A percentile compares a stretch with the other conserved stretches of the same genome.
Conservation (phyloP, 768 basidiomycete genomes). For the Phanerodontia chrysosporium region DNA sequence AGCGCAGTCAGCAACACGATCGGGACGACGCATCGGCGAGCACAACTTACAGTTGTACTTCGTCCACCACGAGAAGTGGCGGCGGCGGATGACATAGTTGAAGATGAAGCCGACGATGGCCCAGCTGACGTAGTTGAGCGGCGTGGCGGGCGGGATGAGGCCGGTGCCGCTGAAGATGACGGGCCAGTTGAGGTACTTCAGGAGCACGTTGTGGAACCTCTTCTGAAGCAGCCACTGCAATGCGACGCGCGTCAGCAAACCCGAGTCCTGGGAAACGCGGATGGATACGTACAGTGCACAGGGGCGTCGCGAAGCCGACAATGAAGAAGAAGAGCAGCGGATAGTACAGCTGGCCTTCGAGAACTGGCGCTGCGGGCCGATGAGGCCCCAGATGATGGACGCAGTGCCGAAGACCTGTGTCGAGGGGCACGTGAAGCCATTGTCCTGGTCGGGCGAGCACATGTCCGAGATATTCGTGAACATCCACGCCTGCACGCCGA, state of each 20-base stretch:
- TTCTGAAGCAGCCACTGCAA: slow-evolving; percentile 30
- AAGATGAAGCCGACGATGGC: slow-evolving; percentile 74
- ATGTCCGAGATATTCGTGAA: slow-evolving; percentile 63
- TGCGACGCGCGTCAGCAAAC: background rate
- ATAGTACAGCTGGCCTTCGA: slow-evolving; percentile 56
- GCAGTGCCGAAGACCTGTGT: slow-evolving; percentile 78
- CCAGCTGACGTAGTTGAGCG: slow-evolving; percentile 85
- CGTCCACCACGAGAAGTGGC: slow-evolving; percentile 71
- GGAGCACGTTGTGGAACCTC: slow-evolving; percentile 60
- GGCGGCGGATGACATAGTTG: slow-evolving; percentile 65
- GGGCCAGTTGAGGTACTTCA: slow-evolving; percentile 50
- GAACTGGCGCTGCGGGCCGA: slow-evolving; percentile 73
- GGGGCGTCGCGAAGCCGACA: slow-evolving; percentile 60
- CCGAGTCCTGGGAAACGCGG: slow-evolving; percentile 31
- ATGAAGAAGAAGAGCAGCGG: slow-evolving; percentile 75
- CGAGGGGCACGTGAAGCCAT: slow-evolving; percentile 66
- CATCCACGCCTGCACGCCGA: slow-evolving; percentile 77
- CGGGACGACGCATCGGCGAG: background rate
- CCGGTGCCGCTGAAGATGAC: slow-evolving; percentile 67
- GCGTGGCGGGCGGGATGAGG: slow-evolving; percentile 80
- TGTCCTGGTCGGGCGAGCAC: slow-evolving; percentile 48
- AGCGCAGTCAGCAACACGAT: background rate
- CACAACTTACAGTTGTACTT: slow-evolving; percentile 71
- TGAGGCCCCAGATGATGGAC: slow-evolving; percentile 69
- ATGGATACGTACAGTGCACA: slow-evolving; percentile 28